Base-by-base conservation (phyloP, 2,329 filamentous ascomycete species). In the Trichoderma guizhouense region DNA sequence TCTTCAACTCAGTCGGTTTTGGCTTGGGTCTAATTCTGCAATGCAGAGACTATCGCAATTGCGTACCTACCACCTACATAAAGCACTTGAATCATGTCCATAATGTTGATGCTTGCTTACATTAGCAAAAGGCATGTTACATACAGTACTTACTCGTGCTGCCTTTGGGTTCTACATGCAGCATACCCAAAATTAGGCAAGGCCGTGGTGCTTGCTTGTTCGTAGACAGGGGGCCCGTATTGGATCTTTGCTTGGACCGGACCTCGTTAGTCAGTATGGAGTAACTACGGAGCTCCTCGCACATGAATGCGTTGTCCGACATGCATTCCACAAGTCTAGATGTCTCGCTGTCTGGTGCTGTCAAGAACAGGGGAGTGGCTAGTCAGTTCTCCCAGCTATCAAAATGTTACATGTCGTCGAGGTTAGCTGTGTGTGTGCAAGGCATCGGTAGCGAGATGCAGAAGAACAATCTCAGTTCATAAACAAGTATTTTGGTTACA, bases 251-350 rank as follows among this genome's bases (percentile, higher is more conserved):
- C 39, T n/a, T 64, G 51, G 64, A 36, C 51, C 26, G n/a, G n/a
- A 12, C 24, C 30, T 57, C 53, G 21, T 39, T 57, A 26, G 63
- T 57, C 24, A 57, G 15, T 30, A 60, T 60, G 66, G 26, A 53
- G 57, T 21, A n/a, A n/a, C n/a, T 62, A 69, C 66, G 51, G 64
- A 67, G 64, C 64, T 36, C 64, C 14, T 34, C 39, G 34, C 39
- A 69, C 57, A 62, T 62, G 66, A 32, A 69, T 69, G 66, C 66
- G 66, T 62, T 69, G 66, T 69, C 57, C 57, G 39, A 32, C 24
- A 62, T 62, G 66, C 66, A 69, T 62, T 36, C 39, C 57, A 32
- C 32, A 36, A 53, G 18, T 60, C 34, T 61, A 34, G 24, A 61
- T 51, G 55, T 43, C 65, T 68, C 34, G 53, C 51, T 68, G 36